A percentile compares a stretch with the other conserved stretches of the same genome.
Evolutionary conservation across 1,284 basidiomycete genomes (phyloP).

Genomic region (Pseudozyma sp.): DNA sequence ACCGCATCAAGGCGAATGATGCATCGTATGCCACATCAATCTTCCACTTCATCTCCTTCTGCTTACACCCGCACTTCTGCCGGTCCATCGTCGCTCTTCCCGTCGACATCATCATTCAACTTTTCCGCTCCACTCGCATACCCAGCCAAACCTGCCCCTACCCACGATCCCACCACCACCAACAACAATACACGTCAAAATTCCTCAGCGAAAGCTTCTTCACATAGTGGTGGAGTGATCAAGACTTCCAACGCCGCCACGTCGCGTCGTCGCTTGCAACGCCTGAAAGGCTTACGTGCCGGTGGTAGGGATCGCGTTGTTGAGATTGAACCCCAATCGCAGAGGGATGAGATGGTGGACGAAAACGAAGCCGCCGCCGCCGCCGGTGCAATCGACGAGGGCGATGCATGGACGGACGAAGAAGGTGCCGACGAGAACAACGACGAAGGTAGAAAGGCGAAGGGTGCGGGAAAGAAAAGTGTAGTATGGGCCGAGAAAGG

Average conservation of each 20-base stretch:
- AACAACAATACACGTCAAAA: neutral
- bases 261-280: constrained; percentile 17
- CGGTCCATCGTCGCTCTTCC: neutral
- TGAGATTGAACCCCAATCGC: constrained; percentile 10
- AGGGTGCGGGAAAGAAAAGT: constrained; percentile 9
- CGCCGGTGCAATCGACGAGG: neutral
- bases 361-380: constrained; percentile 2
- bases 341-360: constrained; percentile 17
- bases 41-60: constrained; percentile 2
- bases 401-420: constrained; percentile 47
- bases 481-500: constrained; percentile 22
- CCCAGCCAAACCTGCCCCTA: constrained; percentile 1
- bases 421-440: constrained; percentile 4
- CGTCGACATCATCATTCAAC: constrained; percentile 19
- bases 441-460: neutral
- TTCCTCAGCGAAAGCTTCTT: neutral
- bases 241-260: constrained; percentile 32
- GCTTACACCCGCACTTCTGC: neutral
- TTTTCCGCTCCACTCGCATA: constrained; percentile 20
- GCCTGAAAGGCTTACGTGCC: constrained; percentile 32
- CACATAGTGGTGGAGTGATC: constrained; percentile 11
- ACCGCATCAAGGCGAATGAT: constrained; percentile 8
- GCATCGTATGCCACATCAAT: constrained; percentile 3
- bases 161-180: neutral
- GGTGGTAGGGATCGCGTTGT: constrained; percentile 28